Percentiles rank a stretch among this genome's conserved stretches.
phyloP scores from a whole-genome alignment of 306 rosid genomes.

The Glycine soja region DNA sequence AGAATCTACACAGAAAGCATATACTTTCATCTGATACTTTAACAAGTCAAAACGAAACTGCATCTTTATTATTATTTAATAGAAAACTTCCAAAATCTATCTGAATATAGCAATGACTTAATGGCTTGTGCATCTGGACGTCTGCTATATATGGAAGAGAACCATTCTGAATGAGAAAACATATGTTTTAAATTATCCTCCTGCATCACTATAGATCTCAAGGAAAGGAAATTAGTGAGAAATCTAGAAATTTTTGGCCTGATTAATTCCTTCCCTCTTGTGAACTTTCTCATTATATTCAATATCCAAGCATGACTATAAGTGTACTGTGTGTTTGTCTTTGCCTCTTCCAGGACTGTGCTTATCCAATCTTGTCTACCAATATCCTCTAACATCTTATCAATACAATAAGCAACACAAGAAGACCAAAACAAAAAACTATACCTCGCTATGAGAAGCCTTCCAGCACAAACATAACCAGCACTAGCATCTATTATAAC shows the following conservation, averaged over 20 bases:
- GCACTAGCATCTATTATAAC: too few species aligned
- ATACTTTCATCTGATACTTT: too few species aligned
- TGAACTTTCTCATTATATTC: constrained; percentile 67
- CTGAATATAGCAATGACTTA: constrained; percentile 56
- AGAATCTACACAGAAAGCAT: too few species aligned
- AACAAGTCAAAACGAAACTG: too few species aligned
- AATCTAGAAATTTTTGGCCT: constrained; percentile 65
- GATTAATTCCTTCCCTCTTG: constrained; percentile 65
- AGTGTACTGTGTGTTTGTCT: constrained; percentile 59
- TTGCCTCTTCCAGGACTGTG: constrained; percentile 68
- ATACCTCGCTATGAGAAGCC: constrained; percentile 70
- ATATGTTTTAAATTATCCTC: constrained; percentile 71
- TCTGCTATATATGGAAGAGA: constrained; percentile 61
- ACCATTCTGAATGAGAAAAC: constrained; percentile 73
- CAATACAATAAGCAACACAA: constrained; percentile 67
- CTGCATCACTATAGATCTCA: constrained; percentile 68
- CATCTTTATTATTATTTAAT: too few species aligned
- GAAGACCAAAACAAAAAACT: constrained; percentile 81
- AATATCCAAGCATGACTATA: constrained; percentile 64
- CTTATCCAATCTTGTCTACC: constrained; percentile 69
- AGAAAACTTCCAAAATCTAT: constrained; percentile 78
- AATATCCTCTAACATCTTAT: constrained; percentile 74
- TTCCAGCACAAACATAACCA: constrained; percentile 27
- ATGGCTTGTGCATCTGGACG: constrained; percentile 60
- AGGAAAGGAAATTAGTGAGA: constrained; percentile 65